Evolutionary conservation across 2,329 filamentous ascomycete genomes (phyloP), one percentile per base, ranked within the genome.

Genomic region (Diaporthe vaccinii): DNA sequence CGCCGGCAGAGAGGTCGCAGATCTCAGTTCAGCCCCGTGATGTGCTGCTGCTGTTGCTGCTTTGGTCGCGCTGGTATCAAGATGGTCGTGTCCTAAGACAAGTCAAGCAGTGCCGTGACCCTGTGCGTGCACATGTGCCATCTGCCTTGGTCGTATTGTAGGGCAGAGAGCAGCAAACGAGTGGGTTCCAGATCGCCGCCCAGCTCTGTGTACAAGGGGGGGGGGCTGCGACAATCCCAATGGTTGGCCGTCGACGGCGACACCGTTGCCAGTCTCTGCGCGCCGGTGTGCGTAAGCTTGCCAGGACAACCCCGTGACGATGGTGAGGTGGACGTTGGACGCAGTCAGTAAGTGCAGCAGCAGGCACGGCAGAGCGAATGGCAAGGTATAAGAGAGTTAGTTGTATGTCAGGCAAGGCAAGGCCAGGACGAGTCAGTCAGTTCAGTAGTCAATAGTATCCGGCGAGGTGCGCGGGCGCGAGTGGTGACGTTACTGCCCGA

Each of bases 31-130:
- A 65, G 58, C 31, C 71, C 46, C n/a, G 49, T 69, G 46, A 53
- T 55, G 49, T 39, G 65, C 49, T 55, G 65, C 41, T n/a, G n/a
- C 25, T 34, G 61, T 46, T 65, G 34, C 49, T 69, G 65, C 20
- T 55, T 39, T 55, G 65, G 44, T 68, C 44, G 20, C 31, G 65
- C 22, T 51, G 65, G 65, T 69, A 69, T 25, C 65, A 69, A 69
- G 65, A 69, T 69, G 46, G 65, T 55, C 65, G 46, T 39, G 49
- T 39, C 65, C 65, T 55, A 69, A 55, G 34, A 69, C 65, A 55
- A 69, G 46, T 73, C 46, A 65, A 65, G 34, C 71, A 44, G 58
- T 53, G 71, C 71, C 71, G 58, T 73, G 58, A 65, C 71, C 71
- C 61, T 65, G 58, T 61, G 71, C 71, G 57, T 65, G 71, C 58